Base-by-base conservation (phyloP, 768 basidiomycete species). In the Lentinula boryana region DNA sequence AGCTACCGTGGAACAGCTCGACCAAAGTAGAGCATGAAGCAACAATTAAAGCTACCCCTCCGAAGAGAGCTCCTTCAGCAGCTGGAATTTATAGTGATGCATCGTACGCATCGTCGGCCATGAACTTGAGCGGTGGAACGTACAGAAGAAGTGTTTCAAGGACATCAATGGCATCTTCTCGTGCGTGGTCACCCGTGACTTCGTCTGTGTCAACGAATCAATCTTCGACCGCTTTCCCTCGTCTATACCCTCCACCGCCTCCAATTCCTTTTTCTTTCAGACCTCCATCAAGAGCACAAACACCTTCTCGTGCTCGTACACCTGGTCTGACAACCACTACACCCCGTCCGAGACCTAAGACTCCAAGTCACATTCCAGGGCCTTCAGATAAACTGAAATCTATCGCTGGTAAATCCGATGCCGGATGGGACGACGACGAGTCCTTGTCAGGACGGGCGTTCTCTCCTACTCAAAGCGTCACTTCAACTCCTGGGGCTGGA, bases 181-280 rank as follows among this genome's bases (percentile, higher is more conserved):
- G 89, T 46, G 89, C 89, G 54, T 91, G 89, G 88, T 90, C 89
- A 10, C 89, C 89, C 43, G 74, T 88, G 21, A 86, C 82, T 56
- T 87, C 87, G 5, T 86, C 88, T 12, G 79, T 81, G 68, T 89
- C 88, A 13, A 88, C 86, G 18, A 82, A 83, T n/a, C 76, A 84
- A 56, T 85, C 86, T 21, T 75, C 75, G 27, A 70, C 71, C 57
- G 69, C 69, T 33, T 60, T 51, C 13, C 12, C 32, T 33, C 50
- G n/a, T 32, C 50, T 27, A 51, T 27, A 51, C 13, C 27, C 50
- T 18, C 50, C 38, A 80, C 80, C 50, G 71, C 60, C 55, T 4
- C 69, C 75, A 32, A 75, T 76, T 12, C 68, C 78, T 49, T 72
- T 80, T 13, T 68, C 69, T 44, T 76, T 77, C 52, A 73, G 76